Percentiles rank a stretch among this genome's conserved stretches.
Evolutionary conservation across 129 eudicot genomes (phyloP).

Genomic region (Chrysanthemum lavandulifolium): DNA sequence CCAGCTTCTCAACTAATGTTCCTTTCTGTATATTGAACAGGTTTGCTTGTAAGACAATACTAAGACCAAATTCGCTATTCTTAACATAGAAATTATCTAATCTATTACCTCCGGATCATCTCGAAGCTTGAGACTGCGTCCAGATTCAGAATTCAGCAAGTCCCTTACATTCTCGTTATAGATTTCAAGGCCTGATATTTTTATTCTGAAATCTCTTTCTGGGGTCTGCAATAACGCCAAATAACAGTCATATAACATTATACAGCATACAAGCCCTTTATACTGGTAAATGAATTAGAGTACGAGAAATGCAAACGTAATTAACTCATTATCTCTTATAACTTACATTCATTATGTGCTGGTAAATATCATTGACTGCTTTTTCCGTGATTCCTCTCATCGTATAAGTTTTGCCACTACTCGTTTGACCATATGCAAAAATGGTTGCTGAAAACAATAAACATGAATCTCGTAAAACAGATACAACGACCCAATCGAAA

Average conservation of each 20-base stretch:
- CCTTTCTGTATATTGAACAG: slow-evolving; percentile 73
- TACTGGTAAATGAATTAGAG: too few species aligned
- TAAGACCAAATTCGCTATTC: too few species aligned
- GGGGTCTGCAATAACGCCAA: slow-evolving; percentile 58
- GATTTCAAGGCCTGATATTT: slow-evolving; percentile 85
- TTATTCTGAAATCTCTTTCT: slow-evolving; percentile 79
- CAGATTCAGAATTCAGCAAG: slow-evolving; percentile 86
- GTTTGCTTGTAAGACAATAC: background rate
- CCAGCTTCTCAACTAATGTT: slow-evolving; percentile 89
- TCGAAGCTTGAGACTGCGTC: slow-evolving; percentile 85
- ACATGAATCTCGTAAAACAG: background rate
- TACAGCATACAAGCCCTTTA: background rate
- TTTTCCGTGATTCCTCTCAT: slow-evolving; percentile 98
- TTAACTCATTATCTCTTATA: slow-evolving; percentile 2
- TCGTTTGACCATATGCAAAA: slow-evolving; percentile 98
- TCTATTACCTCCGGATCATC: slow-evolving; percentile 93
- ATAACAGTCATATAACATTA: background rate
- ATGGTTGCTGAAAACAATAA: slow-evolving; percentile 70
- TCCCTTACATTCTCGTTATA: slow-evolving; percentile 94
- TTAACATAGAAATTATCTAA: background rate
- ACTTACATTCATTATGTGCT: slow-evolving; percentile 77
- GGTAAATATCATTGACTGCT: slow-evolving; percentile 82
- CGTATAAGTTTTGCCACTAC: slow-evolving; percentile 96
- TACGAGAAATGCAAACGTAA: background rate
- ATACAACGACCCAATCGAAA: background rate